Conservation (phyloP, 139 green algal genomes). For the Micromonas commoda region DNA sequence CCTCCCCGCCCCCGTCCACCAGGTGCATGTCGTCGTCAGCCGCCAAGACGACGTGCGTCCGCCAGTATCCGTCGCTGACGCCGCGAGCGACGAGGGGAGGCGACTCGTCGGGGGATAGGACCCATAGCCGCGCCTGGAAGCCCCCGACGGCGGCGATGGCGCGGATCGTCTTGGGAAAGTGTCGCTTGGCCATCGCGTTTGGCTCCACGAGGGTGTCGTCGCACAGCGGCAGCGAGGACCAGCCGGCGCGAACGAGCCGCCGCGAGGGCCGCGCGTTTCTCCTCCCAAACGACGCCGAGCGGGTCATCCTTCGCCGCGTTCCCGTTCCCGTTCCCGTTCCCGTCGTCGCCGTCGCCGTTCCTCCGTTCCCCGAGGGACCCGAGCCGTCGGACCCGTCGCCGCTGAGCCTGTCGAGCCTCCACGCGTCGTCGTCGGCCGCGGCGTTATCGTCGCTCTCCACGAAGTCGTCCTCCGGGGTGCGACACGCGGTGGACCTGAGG, state of each 20-base stretch:
- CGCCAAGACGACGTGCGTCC: not conserved
- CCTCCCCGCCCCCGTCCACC: no score
- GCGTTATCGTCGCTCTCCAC: not conserved
- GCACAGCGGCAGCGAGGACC: not conserved
- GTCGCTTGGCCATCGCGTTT: not conserved
- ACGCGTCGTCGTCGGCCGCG: not conserved
- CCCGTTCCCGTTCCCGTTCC: not conserved
- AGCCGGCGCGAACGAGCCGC: not conserved
- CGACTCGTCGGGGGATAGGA: not conserved
- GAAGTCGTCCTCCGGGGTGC: not conserved
- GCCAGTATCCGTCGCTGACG: not conserved
- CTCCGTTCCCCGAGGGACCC: not conserved
- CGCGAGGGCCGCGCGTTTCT: not conserved
- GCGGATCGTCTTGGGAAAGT: not conserved
- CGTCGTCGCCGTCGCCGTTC: not conserved
- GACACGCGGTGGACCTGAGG: not conserved
- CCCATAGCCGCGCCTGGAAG: not conserved
- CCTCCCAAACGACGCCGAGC: not conserved
- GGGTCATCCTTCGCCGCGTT: no score
- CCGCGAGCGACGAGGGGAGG: not conserved
- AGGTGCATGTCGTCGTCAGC: not conserved
- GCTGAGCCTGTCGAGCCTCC: not conserved
- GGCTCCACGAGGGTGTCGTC: slow-evolving; percentile 2
- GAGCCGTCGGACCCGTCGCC: not conserved
- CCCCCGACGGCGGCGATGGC: not conserved